Percentiles rank a stretch among this genome's conserved stretches.
Conservation (phyloP, 352 stramenopile genomes). For the Thraustotheca clavata region DNA sequence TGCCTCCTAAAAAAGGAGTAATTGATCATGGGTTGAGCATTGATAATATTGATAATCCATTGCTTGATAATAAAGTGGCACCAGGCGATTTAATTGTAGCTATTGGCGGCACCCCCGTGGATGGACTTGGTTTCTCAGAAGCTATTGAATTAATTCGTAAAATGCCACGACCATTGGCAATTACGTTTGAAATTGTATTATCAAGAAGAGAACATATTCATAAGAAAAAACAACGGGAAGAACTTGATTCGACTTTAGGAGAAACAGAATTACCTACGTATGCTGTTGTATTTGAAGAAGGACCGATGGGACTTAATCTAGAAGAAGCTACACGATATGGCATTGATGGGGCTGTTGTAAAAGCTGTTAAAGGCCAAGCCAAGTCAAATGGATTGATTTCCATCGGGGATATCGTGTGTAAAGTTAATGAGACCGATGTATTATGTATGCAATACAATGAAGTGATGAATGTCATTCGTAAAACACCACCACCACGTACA, state of each 20-base stretch:
- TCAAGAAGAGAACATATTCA: conserved; percentile 45
- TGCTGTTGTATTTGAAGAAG: conserved; percentile 77
- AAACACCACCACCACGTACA: conserved; percentile 57
- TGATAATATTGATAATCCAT: conserved; percentile 81
- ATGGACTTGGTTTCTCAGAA: conserved; percentile 73
- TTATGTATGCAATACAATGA: conserved; percentile 77
- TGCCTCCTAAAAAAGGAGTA: conserved; percentile 71
- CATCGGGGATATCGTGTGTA: conserved; percentile 79
- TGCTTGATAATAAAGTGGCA: conserved; percentile 75
- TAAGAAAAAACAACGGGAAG: conserved; percentile 42
- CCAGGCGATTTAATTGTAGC: conserved; percentile 76
- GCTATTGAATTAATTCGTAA: conserved; percentile 81
- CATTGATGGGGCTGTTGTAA: conserved; percentile 73
- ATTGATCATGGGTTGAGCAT: conserved; percentile 77
- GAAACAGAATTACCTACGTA: conserved; percentile 59
- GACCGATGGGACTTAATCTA: conserved; percentile 74
- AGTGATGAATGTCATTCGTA: conserved; percentile 74
- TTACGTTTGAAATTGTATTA: conserved; percentile 77
- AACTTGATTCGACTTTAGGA: conserved; percentile 37
- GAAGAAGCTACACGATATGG: conserved; percentile 78
- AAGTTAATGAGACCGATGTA: conserved; percentile 77
- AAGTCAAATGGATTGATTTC: conserved; percentile 78
- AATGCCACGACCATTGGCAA: conserved; percentile 62
- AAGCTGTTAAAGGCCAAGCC: conserved; percentile 71
- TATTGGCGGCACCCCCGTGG: conserved; percentile 64